Evolutionary conservation across 164 flowering plant species (phyloP).

Genomic region (Aristolochia fimbriata): DNA sequence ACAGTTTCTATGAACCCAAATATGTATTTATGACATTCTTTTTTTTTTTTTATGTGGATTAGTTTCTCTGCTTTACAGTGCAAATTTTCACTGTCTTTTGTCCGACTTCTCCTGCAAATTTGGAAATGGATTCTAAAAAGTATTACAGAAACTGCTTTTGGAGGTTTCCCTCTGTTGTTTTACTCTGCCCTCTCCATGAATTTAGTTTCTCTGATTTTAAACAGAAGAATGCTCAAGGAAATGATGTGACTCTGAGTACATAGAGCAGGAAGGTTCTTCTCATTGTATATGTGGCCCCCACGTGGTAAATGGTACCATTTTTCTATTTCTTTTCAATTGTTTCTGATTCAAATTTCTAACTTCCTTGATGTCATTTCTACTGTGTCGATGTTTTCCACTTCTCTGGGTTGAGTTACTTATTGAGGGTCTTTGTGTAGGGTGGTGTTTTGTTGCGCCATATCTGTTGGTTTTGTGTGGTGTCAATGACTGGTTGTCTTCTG

Average conservation of each 20-base stretch:
- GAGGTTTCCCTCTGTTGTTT: background rate
- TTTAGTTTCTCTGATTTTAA: background rate
- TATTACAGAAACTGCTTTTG: background rate
- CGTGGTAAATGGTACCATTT: constrained; percentile 31
- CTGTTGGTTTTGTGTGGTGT: too few species aligned
- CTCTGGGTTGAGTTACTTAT: too few species aligned
- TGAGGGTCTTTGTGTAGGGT: too few species aligned
- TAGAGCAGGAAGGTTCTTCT: constrained; percentile 82
- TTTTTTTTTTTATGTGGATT: too few species aligned
- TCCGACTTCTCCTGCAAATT: background rate
- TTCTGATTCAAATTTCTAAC: background rate
- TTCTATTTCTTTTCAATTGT: background rate
- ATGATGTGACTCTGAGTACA: constrained; percentile 56
- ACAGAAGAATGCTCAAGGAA: constrained; percentile 76
- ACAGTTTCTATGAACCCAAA: too few species aligned
- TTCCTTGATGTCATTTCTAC: too few species aligned
- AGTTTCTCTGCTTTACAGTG: too few species aligned
- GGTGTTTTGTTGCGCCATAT: too few species aligned
- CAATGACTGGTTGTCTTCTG: too few species aligned
- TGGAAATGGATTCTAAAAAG: too few species aligned
- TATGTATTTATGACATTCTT: too few species aligned
- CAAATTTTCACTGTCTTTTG: background rate
- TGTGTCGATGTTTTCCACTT: too few species aligned
- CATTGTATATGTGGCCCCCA: constrained; percentile 89
- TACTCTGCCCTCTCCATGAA: background rate